These are phyloP conservation scores for Jatropha curcas DNA, from an alignment of 345 rosid species.

Conservation along the genomic window DNA sequence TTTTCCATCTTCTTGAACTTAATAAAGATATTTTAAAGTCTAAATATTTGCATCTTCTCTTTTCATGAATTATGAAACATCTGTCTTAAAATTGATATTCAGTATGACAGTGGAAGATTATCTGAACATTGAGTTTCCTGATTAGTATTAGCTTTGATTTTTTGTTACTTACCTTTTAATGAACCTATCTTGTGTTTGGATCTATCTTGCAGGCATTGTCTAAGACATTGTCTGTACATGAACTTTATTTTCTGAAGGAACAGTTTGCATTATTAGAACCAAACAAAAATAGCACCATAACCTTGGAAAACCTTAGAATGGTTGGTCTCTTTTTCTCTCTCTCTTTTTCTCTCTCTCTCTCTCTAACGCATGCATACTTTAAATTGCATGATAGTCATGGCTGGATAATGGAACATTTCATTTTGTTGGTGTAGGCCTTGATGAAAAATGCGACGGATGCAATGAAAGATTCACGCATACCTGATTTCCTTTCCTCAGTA, in stretches of 20 bases:
- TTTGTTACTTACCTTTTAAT: conserved; percentile 5
- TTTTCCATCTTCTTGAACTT: neutral
- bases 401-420: conserved; percentile 16
- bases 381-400: neutral
- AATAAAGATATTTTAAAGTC: neutral
- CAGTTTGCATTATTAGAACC: conserved; percentile 83
- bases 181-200: neutral
- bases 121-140: neutral
- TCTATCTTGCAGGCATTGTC: conserved; percentile 68
- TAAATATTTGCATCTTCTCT: neutral
- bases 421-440: conserved; percentile 55
- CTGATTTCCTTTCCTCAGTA: conserved; percentile 76
- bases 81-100: neutral
- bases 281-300: conserved; percentile 59
- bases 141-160: neutral
- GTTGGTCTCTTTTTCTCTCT: conserved; percentile 37
- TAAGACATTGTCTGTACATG: conserved; percentile 69
- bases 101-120: neutral
- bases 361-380: neutral
- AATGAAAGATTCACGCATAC: conserved; percentile 81
- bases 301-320: conserved; percentile 65
- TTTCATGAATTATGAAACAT: neutral
- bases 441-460: conserved; percentile 80
- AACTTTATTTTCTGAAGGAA: conserved; percentile 59
- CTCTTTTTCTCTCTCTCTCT: conserved; percentile 2